These are phyloP conservation scores for Tulasnella sp. DNA, from an alignment of 768 basidiomycete genomes.

Conservation along the genomic window DNA sequence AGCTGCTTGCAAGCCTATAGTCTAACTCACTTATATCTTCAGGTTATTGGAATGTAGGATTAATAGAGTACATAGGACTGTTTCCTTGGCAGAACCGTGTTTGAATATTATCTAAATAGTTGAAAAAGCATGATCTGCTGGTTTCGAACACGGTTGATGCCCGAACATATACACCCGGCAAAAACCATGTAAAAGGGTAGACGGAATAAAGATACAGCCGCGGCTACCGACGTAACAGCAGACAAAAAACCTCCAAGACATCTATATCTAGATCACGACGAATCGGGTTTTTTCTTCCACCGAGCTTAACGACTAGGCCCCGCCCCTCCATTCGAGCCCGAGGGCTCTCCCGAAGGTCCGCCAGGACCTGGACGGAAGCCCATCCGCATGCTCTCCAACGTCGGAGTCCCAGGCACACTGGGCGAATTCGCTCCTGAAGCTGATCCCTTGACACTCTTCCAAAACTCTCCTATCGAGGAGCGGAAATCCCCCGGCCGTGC, in stretches of 20 bases:
- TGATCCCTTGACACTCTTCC: neutral
- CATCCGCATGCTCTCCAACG: constrained; percentile 1
- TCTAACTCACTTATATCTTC: no score
- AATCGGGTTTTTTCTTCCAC: neutral
- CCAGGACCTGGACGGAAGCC: neutral
- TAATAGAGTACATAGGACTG: no score
- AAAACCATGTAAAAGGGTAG: neutral
- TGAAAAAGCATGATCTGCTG: neutral
- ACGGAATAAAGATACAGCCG: constrained; percentile 9
- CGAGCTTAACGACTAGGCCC: neutral
- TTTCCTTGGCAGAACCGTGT: no score
- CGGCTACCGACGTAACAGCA: constrained; percentile 6
- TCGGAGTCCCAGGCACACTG: neutral
- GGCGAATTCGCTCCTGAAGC: constrained; percentile 1
- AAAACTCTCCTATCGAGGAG: constrained; percentile 7
- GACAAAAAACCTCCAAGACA: neutral
- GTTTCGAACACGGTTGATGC: neutral
- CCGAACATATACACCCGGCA: neutral
- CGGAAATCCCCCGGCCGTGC: neutral
- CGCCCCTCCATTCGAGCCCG: neutral
- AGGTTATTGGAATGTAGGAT: no score
- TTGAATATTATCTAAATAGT: neutral
- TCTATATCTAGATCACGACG: neutral
- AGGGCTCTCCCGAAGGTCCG: neutral
- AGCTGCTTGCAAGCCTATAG: no score